Evolutionary conservation across 2,329 filamentous ascomycete genomes (phyloP), one percentile per base, ranked within the genome.

Genomic region (Sclerotinia borealis): DNA sequence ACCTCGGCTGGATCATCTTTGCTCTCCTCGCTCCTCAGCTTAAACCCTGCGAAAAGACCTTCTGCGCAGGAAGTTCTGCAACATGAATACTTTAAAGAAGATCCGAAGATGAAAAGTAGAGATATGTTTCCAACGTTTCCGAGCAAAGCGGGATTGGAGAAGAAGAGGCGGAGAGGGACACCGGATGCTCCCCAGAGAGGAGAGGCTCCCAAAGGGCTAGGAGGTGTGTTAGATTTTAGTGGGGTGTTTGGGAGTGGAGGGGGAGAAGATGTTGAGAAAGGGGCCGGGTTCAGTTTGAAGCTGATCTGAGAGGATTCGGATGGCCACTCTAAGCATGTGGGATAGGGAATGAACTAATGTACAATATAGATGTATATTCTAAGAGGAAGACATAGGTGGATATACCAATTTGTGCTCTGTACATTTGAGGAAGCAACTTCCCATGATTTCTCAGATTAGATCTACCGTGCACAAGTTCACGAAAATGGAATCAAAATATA

Each of bases 121-220:
- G 89, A 89, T 71, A 89, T 99, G 87, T 98, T 99, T 74, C 95
- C 95, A 2, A 98, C 95, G 0, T 99, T 98, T 75, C 95, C 95
- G 0, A 95, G 90, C 71, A 97, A 96, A 76, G 95, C 95, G 0
- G 92, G 92, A 1, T 90, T 95, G 79, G 95, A 99, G 80, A 89
- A 87, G 72, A 81, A 92, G 69, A 80, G 91, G 67, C 81, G 85
- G 43, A 81, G 84, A 65, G 85, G 87, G 65, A 93, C 88, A 67
- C 95, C 95, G 1, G 88, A 92, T 75, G 95, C 95, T 8, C 95
- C 95, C 0, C 85, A 84, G 45, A 81, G 93, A 37, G 93, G 92
- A 0, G 86, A 89, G 58, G 84, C 61, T 19, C 64, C 64, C 2
- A 79, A 80, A 45, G 54, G 54, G 10, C 17, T 59, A 29, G 51